A percentile compares a stretch with the other conserved stretches of the same genome.
phyloP scores from a whole-genome alignment of 169 alveolate genomes.

The Babesia microti region DNA sequence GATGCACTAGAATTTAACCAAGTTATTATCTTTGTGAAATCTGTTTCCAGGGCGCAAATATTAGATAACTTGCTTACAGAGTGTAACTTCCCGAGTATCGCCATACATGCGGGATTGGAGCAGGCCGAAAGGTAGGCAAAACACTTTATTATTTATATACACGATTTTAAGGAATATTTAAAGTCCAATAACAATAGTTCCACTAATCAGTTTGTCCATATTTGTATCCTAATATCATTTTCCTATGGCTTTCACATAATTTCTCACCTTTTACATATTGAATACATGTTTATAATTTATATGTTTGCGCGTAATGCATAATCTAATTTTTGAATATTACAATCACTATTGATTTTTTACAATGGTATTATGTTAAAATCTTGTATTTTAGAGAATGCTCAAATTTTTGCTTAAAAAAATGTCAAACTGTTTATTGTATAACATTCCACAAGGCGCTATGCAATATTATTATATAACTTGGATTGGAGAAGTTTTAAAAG shows the following conservation, averaged over 20 bases:
- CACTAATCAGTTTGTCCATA: background rate
- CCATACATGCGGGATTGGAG: slow-evolving; percentile 90
- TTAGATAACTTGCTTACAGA: slow-evolving; percentile 87
- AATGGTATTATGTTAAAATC: no score
- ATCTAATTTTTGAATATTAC: no score
- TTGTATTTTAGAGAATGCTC: no score
- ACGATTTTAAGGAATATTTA: no score
- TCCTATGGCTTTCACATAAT: background rate
- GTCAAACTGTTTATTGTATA: background rate
- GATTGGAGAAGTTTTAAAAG: background rate
- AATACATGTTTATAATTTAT: no score
- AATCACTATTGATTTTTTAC: no score
- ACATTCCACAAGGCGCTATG: background rate
- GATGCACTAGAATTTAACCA: slow-evolving; percentile 96
- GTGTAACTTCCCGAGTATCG: slow-evolving; percentile 98
- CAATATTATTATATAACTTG: background rate
- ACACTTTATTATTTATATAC: background rate
- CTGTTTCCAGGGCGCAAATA: slow-evolving; percentile 88
- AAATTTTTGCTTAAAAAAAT: no score
- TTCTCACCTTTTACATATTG: background rate
- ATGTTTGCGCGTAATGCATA: no score
- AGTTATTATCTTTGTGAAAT: slow-evolving; percentile 94
- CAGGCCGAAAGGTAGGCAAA: slow-evolving; percentile 77
- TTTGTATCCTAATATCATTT: background rate
- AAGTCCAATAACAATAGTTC: no score